phyloP scores from a whole-genome alignment of 2,329 filamentous ascomycete genomes.

The Drechslera avenae region DNA sequence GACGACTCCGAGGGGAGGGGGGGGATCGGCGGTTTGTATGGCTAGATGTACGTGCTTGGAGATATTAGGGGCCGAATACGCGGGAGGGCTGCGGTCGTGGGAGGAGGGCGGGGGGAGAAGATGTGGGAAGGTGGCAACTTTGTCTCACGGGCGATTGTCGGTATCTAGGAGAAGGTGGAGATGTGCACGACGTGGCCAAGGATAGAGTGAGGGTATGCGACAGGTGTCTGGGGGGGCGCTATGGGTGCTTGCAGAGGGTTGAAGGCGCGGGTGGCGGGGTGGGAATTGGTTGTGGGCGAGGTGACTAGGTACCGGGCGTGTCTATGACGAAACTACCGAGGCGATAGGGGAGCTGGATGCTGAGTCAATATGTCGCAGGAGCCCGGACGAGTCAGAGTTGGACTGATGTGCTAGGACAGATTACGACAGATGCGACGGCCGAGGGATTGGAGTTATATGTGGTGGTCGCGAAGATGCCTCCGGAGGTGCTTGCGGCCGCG shows the following conservation, averaged over 20 bases:
- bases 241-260: background rate
- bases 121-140: constrained; percentile 21
- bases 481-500: constrained; percentile 15
- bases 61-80: background rate
- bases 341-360: constrained; percentile 22
- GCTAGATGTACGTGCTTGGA: constrained; percentile 16
- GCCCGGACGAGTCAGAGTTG: constrained; percentile 26
- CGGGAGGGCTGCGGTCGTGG: background rate
- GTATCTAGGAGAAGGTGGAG: background rate
- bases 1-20: constrained; percentile 44
- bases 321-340: constrained; percentile 43
- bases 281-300: constrained; percentile 22
- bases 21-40: constrained; percentile 28
- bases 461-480: constrained; percentile 11
- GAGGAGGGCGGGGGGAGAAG: constrained; percentile 4
- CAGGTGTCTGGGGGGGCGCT: constrained; percentile 5
- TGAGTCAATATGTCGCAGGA: constrained; percentile 16
- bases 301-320: constrained; percentile 16
- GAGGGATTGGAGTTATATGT: constrained; percentile 19
- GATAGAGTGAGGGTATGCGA: constrained; percentile 2
- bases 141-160: constrained; percentile 5
- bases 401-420: constrained; percentile 11
- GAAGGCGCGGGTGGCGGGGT: constrained; percentile 15
- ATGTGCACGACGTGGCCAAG: background rate
- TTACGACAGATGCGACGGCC: constrained; percentile 12